These are phyloP conservation scores for Eutypella sp. DNA, from an alignment of 2,329 filamentous ascomycete species.

Conservation along the genomic window DNA sequence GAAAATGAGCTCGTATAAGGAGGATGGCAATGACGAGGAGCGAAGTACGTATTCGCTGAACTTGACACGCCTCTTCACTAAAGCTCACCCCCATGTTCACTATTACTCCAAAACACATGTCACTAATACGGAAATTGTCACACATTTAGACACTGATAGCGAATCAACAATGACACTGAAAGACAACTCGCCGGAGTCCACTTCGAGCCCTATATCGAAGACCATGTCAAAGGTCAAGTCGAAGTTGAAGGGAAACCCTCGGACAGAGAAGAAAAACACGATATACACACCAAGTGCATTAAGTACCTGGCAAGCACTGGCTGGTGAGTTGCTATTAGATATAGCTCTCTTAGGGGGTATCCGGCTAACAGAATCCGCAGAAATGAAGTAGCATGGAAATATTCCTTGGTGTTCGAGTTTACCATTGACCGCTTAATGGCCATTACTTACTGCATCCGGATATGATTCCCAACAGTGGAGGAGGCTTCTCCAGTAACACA, in stretches of 20 bases:
- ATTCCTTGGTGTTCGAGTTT: neutral
- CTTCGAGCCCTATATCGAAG: conserved; percentile 8
- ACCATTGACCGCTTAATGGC: no score
- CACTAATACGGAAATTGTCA: neutral
- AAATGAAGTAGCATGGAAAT: no score
- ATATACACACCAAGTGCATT: conserved; percentile 10
- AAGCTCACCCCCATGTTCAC: neutral
- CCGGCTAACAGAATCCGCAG: no score
- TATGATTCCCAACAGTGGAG: no score
- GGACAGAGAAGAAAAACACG: conserved; percentile 2
- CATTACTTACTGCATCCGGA: no score
- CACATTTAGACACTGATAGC: conserved; percentile 1
- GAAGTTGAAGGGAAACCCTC: conserved; percentile 11
- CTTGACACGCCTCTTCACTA: neutral
- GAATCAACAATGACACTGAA: conserved; percentile 7
- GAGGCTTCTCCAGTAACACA: no score
- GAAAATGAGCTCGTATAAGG: neutral
- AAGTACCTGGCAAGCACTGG: conserved; percentile 12
- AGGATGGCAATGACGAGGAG: conserved; percentile 4
- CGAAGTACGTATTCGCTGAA: conserved; percentile 8
- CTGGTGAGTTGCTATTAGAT: conserved; percentile 5
- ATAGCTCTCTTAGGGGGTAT: neutral
- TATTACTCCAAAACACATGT: neutral
- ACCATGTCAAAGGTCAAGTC: conserved; percentile 16
- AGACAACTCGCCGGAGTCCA: conserved; percentile 1